Percentiles rank a stretch among this genome's conserved stretches.
phyloP scores from a whole-genome alignment of 148 eudicot species.

The Heliosperma pusillum region DNA sequence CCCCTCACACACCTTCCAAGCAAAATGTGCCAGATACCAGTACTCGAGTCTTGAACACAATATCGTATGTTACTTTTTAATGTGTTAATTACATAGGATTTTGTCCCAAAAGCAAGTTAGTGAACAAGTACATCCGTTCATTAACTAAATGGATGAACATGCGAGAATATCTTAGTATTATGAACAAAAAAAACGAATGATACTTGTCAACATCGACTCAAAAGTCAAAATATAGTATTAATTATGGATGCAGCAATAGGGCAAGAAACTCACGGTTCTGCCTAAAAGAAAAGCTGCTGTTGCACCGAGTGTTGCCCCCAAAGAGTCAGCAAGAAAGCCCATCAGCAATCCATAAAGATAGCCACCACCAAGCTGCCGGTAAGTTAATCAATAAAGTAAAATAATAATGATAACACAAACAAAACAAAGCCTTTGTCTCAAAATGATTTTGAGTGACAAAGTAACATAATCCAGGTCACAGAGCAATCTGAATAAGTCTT shows the following conservation, averaged over 20 bases:
- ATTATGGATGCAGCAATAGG: not conserved
- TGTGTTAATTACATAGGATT: not conserved
- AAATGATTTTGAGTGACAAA: not conserved
- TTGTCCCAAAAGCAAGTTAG: not conserved
- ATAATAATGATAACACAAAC: not conserved
- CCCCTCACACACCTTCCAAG: too few relatives aligned
- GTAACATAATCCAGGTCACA: too few relatives aligned
- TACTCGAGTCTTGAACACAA: too few relatives aligned
- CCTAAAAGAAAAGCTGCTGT: conserved; percentile 86
- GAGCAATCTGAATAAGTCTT: too few relatives aligned
- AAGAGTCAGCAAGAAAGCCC: conserved; percentile 85
- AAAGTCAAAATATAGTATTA: not conserved
- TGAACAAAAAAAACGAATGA: not conserved
- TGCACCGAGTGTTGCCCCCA: conserved; percentile 92
- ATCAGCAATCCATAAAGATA: conserved; percentile 87
- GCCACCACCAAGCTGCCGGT: conserved; percentile 87
- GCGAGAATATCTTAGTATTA: not conserved
- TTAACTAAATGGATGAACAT: not conserved
- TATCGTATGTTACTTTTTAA: too few relatives aligned
- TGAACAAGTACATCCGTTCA: not conserved
- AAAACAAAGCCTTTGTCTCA: not conserved
- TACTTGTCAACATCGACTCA: not conserved
- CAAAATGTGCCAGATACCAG: too few relatives aligned
- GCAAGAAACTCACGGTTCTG: conserved; percentile 61
- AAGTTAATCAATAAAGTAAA: not conserved